Conservation (phyloP, 169 alveolate species). For the Plasmodium berghei region DNA sequence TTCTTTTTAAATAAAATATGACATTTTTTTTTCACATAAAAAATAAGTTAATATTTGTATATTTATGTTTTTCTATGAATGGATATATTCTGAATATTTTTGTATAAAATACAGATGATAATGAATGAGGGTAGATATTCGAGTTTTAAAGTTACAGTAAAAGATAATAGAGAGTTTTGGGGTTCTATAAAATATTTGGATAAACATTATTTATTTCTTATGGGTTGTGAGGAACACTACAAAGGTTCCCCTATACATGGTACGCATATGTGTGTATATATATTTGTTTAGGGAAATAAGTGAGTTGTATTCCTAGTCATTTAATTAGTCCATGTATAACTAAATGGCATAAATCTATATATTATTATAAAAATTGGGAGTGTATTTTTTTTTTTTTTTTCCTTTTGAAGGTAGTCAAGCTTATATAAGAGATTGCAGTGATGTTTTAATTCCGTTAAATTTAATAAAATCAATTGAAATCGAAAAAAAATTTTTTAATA, state of each 20-base stretch:
- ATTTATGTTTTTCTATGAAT: neutral
- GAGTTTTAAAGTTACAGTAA: slow-evolving; percentile 41
- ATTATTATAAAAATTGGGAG: no score
- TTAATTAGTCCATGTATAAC: neutral
- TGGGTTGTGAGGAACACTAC: slow-evolving; percentile 50
- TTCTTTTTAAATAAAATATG: neutral
- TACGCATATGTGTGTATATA: neutral
- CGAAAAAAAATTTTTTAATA: slow-evolving; percentile 47
- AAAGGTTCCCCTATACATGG: slow-evolving; percentile 13
- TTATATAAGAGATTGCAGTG: slow-evolving; percentile 36
- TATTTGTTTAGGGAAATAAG: neutral
- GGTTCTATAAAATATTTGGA: slow-evolving; percentile 64
- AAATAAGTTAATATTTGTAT: neutral
- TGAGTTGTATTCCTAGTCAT: neutral
- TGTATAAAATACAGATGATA: slow-evolving; percentile 6
- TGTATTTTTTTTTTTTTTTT: slow-evolving; percentile 17
- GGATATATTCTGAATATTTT: neutral
- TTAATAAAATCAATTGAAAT: slow-evolving; percentile 45
- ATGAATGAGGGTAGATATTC: slow-evolving; percentile 29
- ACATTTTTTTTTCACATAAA: neutral
- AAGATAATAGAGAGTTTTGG: slow-evolving; percentile 60
- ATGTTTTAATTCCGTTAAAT: slow-evolving; percentile 47
- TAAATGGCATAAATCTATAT: no score
- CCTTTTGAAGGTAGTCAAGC: slow-evolving; percentile 14
- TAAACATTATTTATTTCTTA: slow-evolving; percentile 46